Evolutionary conservation across 163 green algal species (phyloP).

Genomic region (Smithsoniella earleae): DNA sequence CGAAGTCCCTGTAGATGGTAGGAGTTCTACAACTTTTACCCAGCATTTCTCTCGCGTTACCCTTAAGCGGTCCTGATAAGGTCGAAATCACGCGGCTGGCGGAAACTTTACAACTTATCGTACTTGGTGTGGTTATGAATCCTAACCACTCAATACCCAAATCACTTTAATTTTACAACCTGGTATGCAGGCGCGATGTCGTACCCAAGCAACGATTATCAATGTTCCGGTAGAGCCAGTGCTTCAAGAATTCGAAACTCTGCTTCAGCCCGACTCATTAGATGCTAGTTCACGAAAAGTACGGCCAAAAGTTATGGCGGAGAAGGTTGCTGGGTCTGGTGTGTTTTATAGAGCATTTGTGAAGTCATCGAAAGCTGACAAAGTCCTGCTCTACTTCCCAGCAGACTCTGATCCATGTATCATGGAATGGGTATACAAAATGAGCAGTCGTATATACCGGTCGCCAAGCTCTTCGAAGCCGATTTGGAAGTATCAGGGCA

Average conservation of each 20-base stretch:
- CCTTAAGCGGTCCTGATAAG: too few species aligned
- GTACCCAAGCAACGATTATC: too few species aligned
- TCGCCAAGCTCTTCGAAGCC: neutral
- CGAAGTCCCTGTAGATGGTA: too few species aligned
- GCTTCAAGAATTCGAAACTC: neutral
- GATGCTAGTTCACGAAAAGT: neutral
- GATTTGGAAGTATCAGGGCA: conserved; percentile 15
- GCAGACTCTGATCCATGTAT: neutral
- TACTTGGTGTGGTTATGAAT: too few species aligned
- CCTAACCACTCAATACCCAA: too few species aligned
- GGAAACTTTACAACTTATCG: too few species aligned
- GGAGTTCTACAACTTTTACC: too few species aligned
- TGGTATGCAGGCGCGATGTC: too few species aligned
- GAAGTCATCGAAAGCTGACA: neutral
- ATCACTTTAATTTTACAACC: too few species aligned
- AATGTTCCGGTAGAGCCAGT: neutral
- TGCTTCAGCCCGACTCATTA: neutral
- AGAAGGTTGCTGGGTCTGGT: conserved; percentile 1
- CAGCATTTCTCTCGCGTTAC: too few species aligned
- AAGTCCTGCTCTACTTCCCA: neutral
- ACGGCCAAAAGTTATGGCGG: conserved; percentile 4
- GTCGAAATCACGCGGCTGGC: too few species aligned
- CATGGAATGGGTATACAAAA: conserved; percentile 10
- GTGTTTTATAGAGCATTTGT: conserved; percentile 15
- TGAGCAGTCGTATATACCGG: neutral